A percentile compares a stretch with the other conserved stretches of the same genome.
phyloP scores from a whole-genome alignment of 352 stramenopile species.

The Thalassiosira oceanica region DNA sequence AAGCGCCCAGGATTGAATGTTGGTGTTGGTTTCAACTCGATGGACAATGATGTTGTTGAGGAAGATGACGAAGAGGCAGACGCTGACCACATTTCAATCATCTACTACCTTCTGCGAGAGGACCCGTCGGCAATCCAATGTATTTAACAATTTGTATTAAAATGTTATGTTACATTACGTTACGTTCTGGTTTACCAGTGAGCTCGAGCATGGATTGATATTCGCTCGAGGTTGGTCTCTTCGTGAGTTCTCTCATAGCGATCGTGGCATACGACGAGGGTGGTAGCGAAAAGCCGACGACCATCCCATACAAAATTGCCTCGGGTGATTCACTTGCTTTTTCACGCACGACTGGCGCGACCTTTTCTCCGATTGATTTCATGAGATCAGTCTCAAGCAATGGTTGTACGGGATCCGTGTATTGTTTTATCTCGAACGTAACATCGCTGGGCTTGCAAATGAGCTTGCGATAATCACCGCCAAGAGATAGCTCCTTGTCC shows the following conservation, averaged over 20 bases:
- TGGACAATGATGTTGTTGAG: slow-evolving; percentile 28
- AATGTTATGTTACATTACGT: slow-evolving; percentile 11
- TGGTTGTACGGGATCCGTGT: slow-evolving; percentile 88
- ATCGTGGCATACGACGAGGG: slow-evolving; percentile 94
- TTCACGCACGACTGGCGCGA: slow-evolving; percentile 7
- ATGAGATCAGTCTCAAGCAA: slow-evolving; percentile 93
- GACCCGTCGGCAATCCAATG: slow-evolving; percentile 29
- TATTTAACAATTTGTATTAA: no score
- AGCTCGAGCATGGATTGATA: slow-evolving; percentile 85
- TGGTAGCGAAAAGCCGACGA: slow-evolving; percentile 80
- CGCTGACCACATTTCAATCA: slow-evolving; percentile 26
- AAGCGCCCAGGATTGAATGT: slow-evolving; percentile 26
- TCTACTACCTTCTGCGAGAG: slow-evolving; percentile 42
- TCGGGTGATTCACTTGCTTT: slow-evolving; percentile 17
- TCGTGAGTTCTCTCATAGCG: slow-evolving; percentile 93
- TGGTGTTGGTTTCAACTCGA: slow-evolving; percentile 15
- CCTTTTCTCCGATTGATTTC: slow-evolving; percentile 50
- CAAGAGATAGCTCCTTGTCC: slow-evolving; percentile 87
- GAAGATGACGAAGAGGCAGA: slow-evolving; percentile 27
- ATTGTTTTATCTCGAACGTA: slow-evolving; percentile 88
- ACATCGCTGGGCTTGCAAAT: slow-evolving; percentile 88
- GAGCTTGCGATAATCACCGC: slow-evolving; percentile 91
- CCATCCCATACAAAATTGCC: slow-evolving; percentile 61
- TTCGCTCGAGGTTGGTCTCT: slow-evolving; percentile 78
- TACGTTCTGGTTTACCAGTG: slow-evolving; percentile 40